These are phyloP conservation scores for Xanthoconium purpureum DNA, from an alignment of 768 basidiomycete species.

Conservation along the genomic window DNA sequence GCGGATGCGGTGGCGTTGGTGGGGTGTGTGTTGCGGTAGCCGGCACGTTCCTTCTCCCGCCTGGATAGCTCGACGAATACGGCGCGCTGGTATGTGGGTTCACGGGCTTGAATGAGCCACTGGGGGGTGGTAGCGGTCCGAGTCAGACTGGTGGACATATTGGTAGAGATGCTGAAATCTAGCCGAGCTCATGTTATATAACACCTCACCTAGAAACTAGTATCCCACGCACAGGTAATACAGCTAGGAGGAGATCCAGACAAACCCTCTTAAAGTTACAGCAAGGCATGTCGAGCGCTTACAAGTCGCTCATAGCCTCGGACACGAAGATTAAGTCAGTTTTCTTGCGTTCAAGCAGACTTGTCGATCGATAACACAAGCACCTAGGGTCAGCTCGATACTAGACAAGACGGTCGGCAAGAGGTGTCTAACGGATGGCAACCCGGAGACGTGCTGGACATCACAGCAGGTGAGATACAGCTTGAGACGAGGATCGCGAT, in stretches of 20 bases:
- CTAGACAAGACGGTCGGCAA: constrained; percentile 72
- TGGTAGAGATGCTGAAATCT: neutral
- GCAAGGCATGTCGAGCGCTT: constrained; percentile 18
- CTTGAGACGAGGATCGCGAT: neutral
- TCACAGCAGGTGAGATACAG: constrained; percentile 60
- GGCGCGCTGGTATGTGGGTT: constrained; percentile 12
- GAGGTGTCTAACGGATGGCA: constrained; percentile 65
- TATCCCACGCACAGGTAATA: constrained; percentile 18
- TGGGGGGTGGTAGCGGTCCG: constrained; percentile 2
- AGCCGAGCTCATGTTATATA: neutral
- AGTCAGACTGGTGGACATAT: constrained; percentile 11
- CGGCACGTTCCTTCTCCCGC: constrained; percentile 38
- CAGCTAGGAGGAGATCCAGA: neutral
- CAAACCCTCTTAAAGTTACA: too few relatives aligned
- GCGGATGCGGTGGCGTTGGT: constrained; percentile 4
- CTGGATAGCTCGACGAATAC: constrained; percentile 37
- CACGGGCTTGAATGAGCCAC: constrained; percentile 17
- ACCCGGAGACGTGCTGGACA: constrained; percentile 81
- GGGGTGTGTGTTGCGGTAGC: constrained; percentile 25
- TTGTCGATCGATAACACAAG: constrained; percentile 5
- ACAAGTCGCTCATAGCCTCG: constrained; percentile 20
- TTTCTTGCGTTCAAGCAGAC: constrained; percentile 30
- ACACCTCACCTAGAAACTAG: neutral
- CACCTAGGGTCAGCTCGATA: constrained; percentile 70
- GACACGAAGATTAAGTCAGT: constrained; percentile 37